Percentiles rank a stretch among this genome's conserved stretches.
phyloP scores from a whole-genome alignment of 2,329 filamentous ascomycete genomes.

The Ophiostoma tasmaniense region DNA sequence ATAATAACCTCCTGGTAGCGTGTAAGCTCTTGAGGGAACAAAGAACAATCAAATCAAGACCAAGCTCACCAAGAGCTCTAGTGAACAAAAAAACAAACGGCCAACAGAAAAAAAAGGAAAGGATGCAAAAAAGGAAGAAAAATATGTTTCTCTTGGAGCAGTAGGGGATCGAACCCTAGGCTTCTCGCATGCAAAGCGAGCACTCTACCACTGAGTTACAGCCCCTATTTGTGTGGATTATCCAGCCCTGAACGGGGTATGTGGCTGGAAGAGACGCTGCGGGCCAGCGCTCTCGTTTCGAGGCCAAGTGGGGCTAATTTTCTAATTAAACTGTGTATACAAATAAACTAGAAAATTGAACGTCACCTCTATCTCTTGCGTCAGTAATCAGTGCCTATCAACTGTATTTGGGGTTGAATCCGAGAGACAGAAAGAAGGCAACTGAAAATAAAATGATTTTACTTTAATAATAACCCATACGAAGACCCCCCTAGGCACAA shows the following conservation, averaged over 20 bases:
- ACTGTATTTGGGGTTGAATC: too few species aligned
- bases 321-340: background rate
- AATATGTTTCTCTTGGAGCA: background rate
- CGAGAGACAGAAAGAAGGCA: too few species aligned
- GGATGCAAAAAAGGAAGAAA: background rate
- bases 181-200: background rate
- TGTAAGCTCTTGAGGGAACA: background rate
- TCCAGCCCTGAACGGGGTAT: background rate
- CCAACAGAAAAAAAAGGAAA: background rate
- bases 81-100: background rate
- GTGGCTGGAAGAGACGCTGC: background rate
- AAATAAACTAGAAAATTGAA: background rate
- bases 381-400: too few species aligned
- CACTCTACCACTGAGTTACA: constrained; percentile 6
- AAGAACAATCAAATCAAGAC: background rate
- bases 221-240: background rate
- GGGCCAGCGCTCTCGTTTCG: background rate
- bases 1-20: background rate
- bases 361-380: too few species aligned
- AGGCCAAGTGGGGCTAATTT: background rate
- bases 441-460: too few species aligned
- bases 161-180: constrained; percentile 3
- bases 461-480: too few species aligned
- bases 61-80: background rate
- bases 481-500: too few species aligned